A percentile compares a stretch with the other conserved stretches of the same genome.
phyloP scores from a whole-genome alignment of 1,284 basidiomycete species.

The Leccinum solheimii region DNA sequence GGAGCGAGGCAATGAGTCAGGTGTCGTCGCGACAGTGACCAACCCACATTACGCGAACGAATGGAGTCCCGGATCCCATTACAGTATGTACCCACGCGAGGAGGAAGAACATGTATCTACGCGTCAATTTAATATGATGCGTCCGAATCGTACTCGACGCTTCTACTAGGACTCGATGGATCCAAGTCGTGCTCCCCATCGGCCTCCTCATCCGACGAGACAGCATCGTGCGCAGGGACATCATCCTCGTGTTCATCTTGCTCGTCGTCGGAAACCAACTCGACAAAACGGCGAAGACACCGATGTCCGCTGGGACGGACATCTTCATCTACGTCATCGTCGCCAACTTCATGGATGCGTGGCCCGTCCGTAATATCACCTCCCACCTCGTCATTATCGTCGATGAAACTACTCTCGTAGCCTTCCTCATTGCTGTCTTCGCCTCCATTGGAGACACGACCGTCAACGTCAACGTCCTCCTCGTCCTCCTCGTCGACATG shows the following conservation, averaged over 20 bases:
- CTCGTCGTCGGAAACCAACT: constrained; percentile 22
- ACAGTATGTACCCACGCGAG: not conserved
- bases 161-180: not conserved
- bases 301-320: not conserved
- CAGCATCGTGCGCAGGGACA: not conserved
- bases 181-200: constrained; percentile 5
- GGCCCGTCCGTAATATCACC: constrained; percentile 7
- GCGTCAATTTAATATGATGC: constrained; percentile 2
- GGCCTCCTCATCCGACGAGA: constrained; percentile 23
- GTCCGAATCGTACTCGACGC: constrained; percentile 21
- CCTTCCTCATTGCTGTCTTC: constrained; percentile 32
- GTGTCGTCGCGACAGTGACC: constrained; percentile 7
- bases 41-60: constrained; percentile 16
- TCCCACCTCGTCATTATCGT: constrained; percentile 35
- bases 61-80: not conserved
- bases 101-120: constrained; percentile 2
- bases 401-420: constrained; percentile 55
- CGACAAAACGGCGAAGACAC: constrained; percentile 1
- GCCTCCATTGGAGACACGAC: constrained; percentile 17
- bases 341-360: constrained; percentile 30
- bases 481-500: constrained; percentile 31
- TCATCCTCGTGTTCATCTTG: constrained; percentile 14
- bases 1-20: constrained; percentile 22
- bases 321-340: constrained; percentile 15
- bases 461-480: constrained; percentile 25